Conservation (phyloP, 495 filamentous ascomycete genomes). For the Schizothecium vesticola region DNA sequence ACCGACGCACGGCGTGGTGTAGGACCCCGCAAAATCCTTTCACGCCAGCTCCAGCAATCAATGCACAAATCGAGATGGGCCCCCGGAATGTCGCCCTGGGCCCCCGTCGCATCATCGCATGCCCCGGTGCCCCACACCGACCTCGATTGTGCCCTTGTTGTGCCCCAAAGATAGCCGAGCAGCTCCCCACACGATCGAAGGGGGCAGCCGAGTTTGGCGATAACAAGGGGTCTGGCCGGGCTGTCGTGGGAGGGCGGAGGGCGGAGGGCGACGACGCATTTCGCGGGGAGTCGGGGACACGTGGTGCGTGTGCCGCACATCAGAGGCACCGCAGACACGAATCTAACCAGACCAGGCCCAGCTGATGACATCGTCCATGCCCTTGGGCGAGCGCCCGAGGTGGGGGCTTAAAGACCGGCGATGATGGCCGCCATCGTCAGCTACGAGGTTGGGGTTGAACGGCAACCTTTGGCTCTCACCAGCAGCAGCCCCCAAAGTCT, state of each 20-base stretch:
- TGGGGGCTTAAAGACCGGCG: background rate
- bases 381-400: background rate
- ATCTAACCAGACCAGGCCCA: background rate
- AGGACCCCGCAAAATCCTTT: constrained; percentile 1
- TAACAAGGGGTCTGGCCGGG: background rate
- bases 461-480: background rate
- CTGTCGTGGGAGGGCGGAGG: background rate
- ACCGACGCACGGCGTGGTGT: constrained; percentile 2
- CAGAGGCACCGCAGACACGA: background rate
- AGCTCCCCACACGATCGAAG: constrained; percentile 1
- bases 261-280: background rate
- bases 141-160: background rate
- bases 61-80: constrained; percentile 1
- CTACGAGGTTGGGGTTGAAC: constrained; percentile 9
- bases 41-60: background rate
- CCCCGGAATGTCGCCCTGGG: constrained; percentile 4
- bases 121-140: background rate
- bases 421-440: background rate
- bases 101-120: background rate
- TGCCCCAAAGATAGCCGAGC: constrained; percentile 5
- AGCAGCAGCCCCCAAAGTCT: background rate
- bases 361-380: background rate
- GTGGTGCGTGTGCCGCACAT: background rate
- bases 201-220: constrained; percentile 5
- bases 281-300: background rate